These are phyloP conservation scores for Suhomyces pyralidae DNA, from an alignment of 805 yeast genomes.

Conservation along the genomic window DNA sequence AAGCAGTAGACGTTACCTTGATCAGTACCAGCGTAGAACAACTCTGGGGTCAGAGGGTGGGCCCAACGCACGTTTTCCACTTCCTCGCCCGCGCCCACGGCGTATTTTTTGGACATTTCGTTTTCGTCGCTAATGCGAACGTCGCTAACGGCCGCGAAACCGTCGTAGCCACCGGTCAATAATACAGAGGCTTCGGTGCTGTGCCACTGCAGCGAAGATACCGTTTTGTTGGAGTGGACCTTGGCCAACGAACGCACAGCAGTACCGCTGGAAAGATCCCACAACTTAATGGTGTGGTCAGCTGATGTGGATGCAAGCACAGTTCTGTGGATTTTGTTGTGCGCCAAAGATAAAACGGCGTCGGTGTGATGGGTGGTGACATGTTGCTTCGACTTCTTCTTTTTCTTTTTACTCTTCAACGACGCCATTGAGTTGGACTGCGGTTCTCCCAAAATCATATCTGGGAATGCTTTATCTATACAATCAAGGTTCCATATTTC, in stretches of 20 bases:
- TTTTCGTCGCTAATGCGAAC: slow-evolving; percentile 68
- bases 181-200: slow-evolving; percentile 59
- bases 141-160: slow-evolving; percentile 77
- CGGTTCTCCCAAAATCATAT: slow-evolving; percentile 82
- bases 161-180: slow-evolving; percentile 91
- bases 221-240: slow-evolving; percentile 76
- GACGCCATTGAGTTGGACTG: slow-evolving; percentile 41
- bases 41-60: slow-evolving; percentile 41
- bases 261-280: slow-evolving; percentile 78
- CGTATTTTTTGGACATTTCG: slow-evolving; percentile 61
- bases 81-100: slow-evolving; percentile 68
- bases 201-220: slow-evolving; percentile 88
- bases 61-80: slow-evolving; percentile 81
- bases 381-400: slow-evolving; percentile 49
- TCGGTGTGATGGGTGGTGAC: slow-evolving; percentile 82
- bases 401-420: slow-evolving; percentile 44
- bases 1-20: slow-evolving; percentile 84
- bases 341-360: slow-evolving; percentile 85
- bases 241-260: slow-evolving; percentile 75
- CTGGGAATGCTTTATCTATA: slow-evolving; percentile 92
- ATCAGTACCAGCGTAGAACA: slow-evolving; percentile 87
- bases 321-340: slow-evolving; percentile 76
- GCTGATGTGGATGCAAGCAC: slow-evolving; percentile 94
- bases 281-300: slow-evolving; percentile 87
- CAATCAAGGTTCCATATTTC: slow-evolving; percentile 96